phyloP scores from a whole-genome alignment of 768 basidiomycete genomes.

The Paxillus rubicundulus region DNA sequence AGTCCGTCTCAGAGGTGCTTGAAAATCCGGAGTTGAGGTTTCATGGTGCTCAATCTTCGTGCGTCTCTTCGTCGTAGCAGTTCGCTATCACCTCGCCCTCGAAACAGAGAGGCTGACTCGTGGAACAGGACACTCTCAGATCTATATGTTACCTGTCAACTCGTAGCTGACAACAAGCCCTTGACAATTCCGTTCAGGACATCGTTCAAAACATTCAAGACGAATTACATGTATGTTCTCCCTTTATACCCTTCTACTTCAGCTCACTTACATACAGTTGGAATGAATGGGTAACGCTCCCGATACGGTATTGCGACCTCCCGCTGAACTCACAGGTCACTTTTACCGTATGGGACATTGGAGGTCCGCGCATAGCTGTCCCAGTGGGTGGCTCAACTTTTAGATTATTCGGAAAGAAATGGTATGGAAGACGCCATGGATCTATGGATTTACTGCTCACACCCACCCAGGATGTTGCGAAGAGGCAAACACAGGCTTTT shows the following conservation, averaged over 20 bases:
- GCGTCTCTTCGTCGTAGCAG: conserved; percentile 13
- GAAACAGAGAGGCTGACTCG: conserved; percentile 29
- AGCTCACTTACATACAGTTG: conserved; percentile 49
- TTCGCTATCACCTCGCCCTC: conserved; percentile 7
- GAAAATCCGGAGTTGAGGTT: conserved; percentile 81
- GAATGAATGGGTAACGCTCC: conserved; percentile 94
- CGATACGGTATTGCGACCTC: conserved; percentile 92
- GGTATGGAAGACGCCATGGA: conserved; percentile 43
- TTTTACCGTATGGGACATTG: conserved; percentile 96
- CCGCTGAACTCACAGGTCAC: conserved; percentile 85
- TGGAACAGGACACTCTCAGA: conserved; percentile 77
- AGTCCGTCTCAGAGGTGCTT: conserved; percentile 74
- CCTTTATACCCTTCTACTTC: background rate
- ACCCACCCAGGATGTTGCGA: conserved; percentile 66
- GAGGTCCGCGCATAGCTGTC: conserved; percentile 70
- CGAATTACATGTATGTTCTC: conserved; percentile 61
- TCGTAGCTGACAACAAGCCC: conserved; percentile 90
- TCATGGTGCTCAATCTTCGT: conserved; percentile 82
- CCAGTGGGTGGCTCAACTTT: conserved; percentile 93
- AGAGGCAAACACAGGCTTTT: conserved; percentile 88
- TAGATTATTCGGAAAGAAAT: conserved; percentile 89
- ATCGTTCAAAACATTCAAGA: conserved; percentile 89
- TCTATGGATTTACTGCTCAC: background rate
- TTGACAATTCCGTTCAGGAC: conserved; percentile 90
- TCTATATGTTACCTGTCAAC: conserved; percentile 89